Evolutionary conservation across 306 rosid species (phyloP).

Genomic region (Boehmeria nivea): DNA sequence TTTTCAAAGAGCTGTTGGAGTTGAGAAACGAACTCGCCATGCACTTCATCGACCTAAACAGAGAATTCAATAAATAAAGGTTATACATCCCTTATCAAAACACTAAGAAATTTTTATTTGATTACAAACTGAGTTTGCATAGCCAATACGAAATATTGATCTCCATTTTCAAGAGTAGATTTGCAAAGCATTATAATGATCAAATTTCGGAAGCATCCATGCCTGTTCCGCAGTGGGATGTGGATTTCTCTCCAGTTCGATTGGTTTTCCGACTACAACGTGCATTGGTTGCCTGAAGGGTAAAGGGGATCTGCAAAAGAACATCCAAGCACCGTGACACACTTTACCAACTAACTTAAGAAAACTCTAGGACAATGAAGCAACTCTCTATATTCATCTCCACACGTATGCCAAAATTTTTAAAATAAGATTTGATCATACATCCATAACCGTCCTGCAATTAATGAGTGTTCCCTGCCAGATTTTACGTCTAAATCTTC

Average conservation of each 20-base stretch:
- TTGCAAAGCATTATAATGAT: not conserved
- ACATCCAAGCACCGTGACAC: too few species aligned
- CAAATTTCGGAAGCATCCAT: not conserved
- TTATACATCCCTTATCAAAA: not conserved
- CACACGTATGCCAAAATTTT: too few species aligned
- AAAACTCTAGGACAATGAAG: too few species aligned
- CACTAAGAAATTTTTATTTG: not conserved
- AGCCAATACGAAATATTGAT: not conserved
- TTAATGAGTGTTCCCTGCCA: too few species aligned
- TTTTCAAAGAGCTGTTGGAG: constrained; percentile 71
- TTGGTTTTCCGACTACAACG: constrained; percentile 84
- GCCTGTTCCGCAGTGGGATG: constrained; percentile 65
- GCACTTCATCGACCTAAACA: constrained; percentile 51
- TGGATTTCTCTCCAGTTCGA: constrained; percentile 58
- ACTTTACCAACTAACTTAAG: too few species aligned
- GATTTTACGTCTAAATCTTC: too few species aligned
- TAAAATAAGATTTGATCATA: too few species aligned
- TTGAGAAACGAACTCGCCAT: constrained; percentile 62
- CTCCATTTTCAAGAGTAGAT: not conserved
- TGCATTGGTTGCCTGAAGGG: constrained; percentile 68
- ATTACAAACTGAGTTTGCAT: not conserved
- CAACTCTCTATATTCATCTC: too few species aligned
- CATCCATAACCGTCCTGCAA: too few species aligned
- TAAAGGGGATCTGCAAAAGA: constrained; percentile 60
- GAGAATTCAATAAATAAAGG: not conserved